Evolutionary conservation across 108 stramenopile species (phyloP).

Genomic region (Cyclostephanos invisitatus): DNA sequence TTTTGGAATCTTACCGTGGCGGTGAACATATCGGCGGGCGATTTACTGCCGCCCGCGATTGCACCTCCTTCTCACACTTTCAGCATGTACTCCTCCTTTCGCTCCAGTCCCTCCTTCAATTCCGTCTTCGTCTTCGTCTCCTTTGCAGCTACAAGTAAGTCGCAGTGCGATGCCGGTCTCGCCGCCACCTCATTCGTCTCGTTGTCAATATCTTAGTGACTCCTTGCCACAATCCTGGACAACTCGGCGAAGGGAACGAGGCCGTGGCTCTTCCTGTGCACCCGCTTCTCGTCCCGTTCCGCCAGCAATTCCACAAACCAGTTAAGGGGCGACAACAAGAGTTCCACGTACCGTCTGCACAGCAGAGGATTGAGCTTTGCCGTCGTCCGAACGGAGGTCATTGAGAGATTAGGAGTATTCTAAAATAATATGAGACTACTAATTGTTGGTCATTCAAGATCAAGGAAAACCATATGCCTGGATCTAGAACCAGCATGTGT

Average conservation of each 20-base stretch:
- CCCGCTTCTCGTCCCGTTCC: constrained; percentile 11
- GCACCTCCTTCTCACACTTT: not conserved
- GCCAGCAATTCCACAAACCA: constrained; percentile 20
- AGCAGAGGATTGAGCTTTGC: too few relatives aligned
- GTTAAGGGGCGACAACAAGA: constrained; percentile 1
- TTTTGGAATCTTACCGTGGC: too few relatives aligned
- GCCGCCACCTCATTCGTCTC: constrained; percentile 13
- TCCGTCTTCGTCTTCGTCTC: not conserved
- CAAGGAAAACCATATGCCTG: too few relatives aligned
- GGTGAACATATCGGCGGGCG: too few relatives aligned
- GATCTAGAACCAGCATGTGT: not conserved
- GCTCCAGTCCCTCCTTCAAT: not conserved
- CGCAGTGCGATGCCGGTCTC: not conserved
- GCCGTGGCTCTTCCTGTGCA: constrained; percentile 18
- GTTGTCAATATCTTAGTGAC: constrained; percentile 4
- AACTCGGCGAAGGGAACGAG: constrained; percentile 20
- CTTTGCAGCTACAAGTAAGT: not conserved
- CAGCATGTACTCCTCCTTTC: not conserved
- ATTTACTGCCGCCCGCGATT: too few relatives aligned
- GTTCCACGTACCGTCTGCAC: not conserved
- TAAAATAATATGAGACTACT: too few relatives aligned
- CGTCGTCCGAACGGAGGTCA: too few relatives aligned
- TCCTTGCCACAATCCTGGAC: constrained; percentile 12
- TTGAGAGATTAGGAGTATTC: too few relatives aligned
- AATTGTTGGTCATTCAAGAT: too few relatives aligned